Evolutionary conservation across 306 rosid species (phyloP).

Genomic region (Malus asiatica): DNA sequence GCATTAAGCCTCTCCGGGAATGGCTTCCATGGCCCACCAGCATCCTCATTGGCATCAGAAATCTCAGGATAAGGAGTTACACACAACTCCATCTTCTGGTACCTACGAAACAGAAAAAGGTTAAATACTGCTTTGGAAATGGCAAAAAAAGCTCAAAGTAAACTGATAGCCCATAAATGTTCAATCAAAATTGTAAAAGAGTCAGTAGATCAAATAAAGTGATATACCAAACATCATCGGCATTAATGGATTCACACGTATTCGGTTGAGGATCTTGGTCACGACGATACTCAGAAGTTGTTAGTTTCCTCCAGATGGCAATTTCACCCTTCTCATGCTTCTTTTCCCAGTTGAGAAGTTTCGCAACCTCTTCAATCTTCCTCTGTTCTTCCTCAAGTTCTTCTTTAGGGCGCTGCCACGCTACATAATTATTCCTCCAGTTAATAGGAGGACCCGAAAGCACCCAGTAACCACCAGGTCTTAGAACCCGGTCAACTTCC

Average conservation of each 20-base stretch:
- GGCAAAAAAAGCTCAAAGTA: neutral
- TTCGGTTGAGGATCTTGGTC: slow-evolving; percentile 36
- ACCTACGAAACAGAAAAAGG: slow-evolving; percentile 35
- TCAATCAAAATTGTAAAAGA: neutral
- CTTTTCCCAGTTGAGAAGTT: slow-evolving; percentile 84
- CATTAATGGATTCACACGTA: slow-evolving; percentile 31
- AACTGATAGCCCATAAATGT: neutral
- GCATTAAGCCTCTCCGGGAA: slow-evolving; percentile 61
- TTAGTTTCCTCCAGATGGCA: slow-evolving; percentile 64
- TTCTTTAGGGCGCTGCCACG: slow-evolving; percentile 61
- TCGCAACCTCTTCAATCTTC: slow-evolving; percentile 62
- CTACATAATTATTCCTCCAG: slow-evolving; percentile 49
- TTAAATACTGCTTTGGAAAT: neutral
- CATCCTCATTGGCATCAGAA: slow-evolving; percentile 10
- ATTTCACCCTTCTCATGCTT: slow-evolving; percentile 74
- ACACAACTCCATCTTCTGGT: slow-evolving; percentile 66
- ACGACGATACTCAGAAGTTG: slow-evolving; percentile 28
- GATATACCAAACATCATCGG: slow-evolving; percentile 57
- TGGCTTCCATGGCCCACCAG: slow-evolving; percentile 48
- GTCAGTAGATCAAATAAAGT: neutral
- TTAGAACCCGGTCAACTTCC: slow-evolving; percentile 85
- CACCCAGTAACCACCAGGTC: slow-evolving; percentile 87
- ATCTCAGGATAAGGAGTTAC: slow-evolving; percentile 42
- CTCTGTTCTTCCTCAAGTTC: slow-evolving; percentile 75
- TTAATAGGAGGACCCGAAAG: slow-evolving; percentile 79